Percentiles rank a stretch among this genome's conserved stretches.
These are phyloP conservation scores for Solanum pinnatisectum DNA, from an alignment of 257 asterid species.

Conservation along the genomic window DNA sequence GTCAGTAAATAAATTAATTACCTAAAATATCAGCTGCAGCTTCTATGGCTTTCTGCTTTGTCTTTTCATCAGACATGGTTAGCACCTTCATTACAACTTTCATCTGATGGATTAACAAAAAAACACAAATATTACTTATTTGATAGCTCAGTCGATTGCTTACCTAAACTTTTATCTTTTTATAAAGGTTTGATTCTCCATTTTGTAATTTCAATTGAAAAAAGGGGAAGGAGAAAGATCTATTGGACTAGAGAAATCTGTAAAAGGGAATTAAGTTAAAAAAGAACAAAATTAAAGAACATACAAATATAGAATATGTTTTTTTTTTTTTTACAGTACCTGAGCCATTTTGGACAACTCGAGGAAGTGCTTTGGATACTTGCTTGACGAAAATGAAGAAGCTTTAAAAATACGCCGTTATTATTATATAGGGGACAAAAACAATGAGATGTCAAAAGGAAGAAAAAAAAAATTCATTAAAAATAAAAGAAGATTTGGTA, in stretches of 20 bases:
- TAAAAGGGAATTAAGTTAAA: not conserved
- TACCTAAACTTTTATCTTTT: not conserved
- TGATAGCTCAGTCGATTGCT: not conserved
- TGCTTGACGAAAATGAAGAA: not conserved
- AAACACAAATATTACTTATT: not conserved
- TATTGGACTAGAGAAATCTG: not conserved
- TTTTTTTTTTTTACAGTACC: not conserved
- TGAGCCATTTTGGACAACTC: slow-evolving; percentile 19
- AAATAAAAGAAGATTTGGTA: not conserved
- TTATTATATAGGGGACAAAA: not conserved
- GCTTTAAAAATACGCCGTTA: not conserved
- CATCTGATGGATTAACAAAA: slow-evolving; percentile 15
- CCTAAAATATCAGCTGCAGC: slow-evolving; percentile 78
- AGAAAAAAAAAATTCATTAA: no score
- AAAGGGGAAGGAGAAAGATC: not conserved
- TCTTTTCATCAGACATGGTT: slow-evolving; percentile 74
- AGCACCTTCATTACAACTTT: slow-evolving; percentile 54
- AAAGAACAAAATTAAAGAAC: not conserved
- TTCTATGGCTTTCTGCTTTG: slow-evolving; percentile 74
- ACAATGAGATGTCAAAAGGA: not conserved
- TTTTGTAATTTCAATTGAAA: not conserved
- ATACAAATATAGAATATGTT: not conserved
- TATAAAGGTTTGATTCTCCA: no score
- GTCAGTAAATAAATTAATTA: not conserved
- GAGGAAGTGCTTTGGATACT: not conserved